These are phyloP conservation scores for Zoysia japonica DNA, from an alignment of 176 grass and related monocot species.

Conservation along the genomic window DNA sequence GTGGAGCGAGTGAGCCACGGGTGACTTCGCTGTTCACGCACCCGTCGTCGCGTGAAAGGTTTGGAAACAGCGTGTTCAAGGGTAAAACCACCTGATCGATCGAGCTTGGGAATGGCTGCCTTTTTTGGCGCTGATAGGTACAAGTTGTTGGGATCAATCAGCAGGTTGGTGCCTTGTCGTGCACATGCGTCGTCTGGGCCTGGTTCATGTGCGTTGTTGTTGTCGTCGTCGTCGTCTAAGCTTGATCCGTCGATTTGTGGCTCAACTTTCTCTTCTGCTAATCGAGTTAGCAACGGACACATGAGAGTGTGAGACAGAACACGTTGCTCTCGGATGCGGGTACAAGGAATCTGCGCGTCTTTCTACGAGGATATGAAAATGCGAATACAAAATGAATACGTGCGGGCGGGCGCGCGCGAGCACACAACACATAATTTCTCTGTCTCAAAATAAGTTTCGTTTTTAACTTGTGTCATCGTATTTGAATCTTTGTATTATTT, in stretches of 20 bases:
- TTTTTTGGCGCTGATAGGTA: background rate
- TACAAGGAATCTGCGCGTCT: background rate
- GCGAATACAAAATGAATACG: too few species aligned
- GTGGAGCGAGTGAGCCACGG: background rate
- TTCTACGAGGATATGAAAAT: background rate
- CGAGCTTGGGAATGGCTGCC: background rate
- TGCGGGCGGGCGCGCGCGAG: too few species aligned
- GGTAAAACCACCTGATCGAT: conserved; percentile 1
- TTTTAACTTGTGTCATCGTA: too few species aligned
- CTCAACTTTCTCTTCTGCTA: background rate
- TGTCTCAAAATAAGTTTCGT: too few species aligned
- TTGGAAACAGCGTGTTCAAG: background rate
- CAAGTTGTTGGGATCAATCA: conserved; percentile 19
- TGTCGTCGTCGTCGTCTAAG: background rate
- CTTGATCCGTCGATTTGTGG: background rate
- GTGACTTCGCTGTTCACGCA: conserved; percentile 14
- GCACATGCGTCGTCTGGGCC: conserved; percentile 3
- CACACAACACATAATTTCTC: too few species aligned
- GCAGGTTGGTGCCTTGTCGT: conserved; percentile 41
- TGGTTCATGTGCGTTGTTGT: background rate
- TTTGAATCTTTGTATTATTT: too few species aligned
- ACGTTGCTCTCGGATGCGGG: background rate
- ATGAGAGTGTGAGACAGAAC: background rate
- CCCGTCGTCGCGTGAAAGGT: background rate
- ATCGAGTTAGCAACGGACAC: background rate